Conservation (phyloP, 2,329 filamentous ascomycete species). For the Penicillium paneum region DNA sequence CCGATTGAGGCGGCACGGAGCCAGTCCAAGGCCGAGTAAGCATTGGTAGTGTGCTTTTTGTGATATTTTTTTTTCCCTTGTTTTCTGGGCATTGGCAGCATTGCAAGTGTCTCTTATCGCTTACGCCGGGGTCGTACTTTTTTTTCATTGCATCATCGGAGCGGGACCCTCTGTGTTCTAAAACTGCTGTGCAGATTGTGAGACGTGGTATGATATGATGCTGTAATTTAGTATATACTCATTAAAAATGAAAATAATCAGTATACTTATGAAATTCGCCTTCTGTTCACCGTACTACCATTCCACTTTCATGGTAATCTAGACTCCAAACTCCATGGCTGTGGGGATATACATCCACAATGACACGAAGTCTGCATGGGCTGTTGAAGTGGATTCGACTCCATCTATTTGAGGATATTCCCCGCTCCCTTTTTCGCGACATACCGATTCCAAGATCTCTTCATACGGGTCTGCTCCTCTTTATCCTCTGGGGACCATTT, state of each 20-base stretch:
- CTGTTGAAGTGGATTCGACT: constrained; percentile 18
- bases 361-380: constrained; percentile 30
- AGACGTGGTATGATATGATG: constrained; percentile 15
- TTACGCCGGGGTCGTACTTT: constrained; percentile 1
- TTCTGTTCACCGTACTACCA: neutral
- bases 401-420: constrained; percentile 11
- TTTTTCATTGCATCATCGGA: constrained; percentile 1
- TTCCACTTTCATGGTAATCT: neutral
- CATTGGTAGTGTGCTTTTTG: neutral
- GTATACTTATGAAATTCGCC: neutral
- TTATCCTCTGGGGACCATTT: constrained; percentile 14
- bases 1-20: constrained; percentile 14
- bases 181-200: constrained; percentile 21
- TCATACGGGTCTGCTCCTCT: constrained; percentile 24
- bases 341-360: constrained; percentile 30
- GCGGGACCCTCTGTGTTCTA: constrained; percentile 12
- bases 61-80: neutral
- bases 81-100: neutral
- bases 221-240: constrained; percentile 10
- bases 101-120: neutral
- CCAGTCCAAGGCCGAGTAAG: constrained; percentile 9
- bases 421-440: constrained; percentile 14
- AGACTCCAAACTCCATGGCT: constrained; percentile 10
- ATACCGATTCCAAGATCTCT: constrained; percentile 25
- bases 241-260: constrained; percentile 1